Evolutionary conservation across 2,329 filamentous ascomycete genomes (phyloP).

Genomic region (Sclerotinia subarctica): DNA sequence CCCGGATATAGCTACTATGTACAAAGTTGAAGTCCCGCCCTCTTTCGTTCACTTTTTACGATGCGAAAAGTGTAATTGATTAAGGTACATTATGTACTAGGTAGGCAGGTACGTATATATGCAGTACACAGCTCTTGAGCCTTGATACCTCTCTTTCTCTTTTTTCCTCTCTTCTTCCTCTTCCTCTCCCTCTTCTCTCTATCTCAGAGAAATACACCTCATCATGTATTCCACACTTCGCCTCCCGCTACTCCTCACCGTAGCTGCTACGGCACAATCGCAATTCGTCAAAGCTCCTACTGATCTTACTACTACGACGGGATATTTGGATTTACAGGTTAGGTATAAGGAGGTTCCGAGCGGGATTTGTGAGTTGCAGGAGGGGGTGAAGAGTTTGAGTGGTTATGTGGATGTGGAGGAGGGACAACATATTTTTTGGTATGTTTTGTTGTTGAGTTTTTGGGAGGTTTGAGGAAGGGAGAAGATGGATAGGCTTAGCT

Average conservation of each 20-base stretch:
- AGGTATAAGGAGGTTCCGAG: slow-evolving; percentile 49
- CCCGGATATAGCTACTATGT: no score
- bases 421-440: slow-evolving; percentile 43
- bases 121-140: background rate
- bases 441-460: slow-evolving; percentile 21
- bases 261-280: slow-evolving; percentile 20
- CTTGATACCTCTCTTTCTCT: no score
- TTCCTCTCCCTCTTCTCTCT: background rate
- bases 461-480: background rate
- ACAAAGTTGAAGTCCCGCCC: no score
- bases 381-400: slow-evolving; percentile 43
- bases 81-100: background rate
- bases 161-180: no score
- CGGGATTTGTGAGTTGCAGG: slow-evolving; percentile 46
- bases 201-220: no score
- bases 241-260: background rate
- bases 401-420: slow-evolving; percentile 45
- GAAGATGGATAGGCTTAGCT: no score
- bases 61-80: background rate
- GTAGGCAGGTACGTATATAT: no score
- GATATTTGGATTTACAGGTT: slow-evolving; percentile 43
- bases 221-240: slow-evolving; percentile 11
- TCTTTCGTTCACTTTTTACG: no score
- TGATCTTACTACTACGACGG: slow-evolving; percentile 40
- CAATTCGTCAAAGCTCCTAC: slow-evolving; percentile 42